Conservation (phyloP, 2,329 filamentous ascomycete genomes). For the Aureobasidium uvarum region DNA sequence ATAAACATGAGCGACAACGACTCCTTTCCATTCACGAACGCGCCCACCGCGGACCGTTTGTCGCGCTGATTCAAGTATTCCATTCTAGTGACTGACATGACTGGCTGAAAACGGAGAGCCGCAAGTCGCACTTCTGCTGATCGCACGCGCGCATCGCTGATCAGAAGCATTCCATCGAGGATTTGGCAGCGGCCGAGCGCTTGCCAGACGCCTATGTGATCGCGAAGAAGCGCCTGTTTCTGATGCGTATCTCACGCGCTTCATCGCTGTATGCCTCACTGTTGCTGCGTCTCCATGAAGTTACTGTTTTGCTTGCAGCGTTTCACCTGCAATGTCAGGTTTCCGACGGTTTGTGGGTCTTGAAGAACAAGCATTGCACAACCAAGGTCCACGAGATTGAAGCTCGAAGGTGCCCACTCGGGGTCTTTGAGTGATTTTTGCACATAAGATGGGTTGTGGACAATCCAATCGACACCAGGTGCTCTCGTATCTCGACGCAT, state of each 20-base stretch:
- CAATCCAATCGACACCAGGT: background rate
- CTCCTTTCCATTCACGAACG: background rate
- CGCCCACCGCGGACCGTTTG: background rate
- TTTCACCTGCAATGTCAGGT: slow-evolving; percentile 7
- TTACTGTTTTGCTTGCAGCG: background rate
- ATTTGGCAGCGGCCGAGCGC: slow-evolving; percentile 2
- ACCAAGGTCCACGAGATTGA: background rate
- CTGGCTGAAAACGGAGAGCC: slow-evolving; percentile 2
- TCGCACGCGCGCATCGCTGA: slow-evolving; percentile 18
- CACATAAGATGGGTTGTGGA: background rate
- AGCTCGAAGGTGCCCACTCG: background rate
- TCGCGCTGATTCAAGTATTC: slow-evolving; percentile 11
- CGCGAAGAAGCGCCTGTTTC: slow-evolving; percentile 5
- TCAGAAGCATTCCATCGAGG: slow-evolving; percentile 6
- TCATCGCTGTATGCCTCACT: background rate
- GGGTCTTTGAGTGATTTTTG: background rate
- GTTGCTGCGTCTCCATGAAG: background rate
- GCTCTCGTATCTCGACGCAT: slow-evolving; percentile 8
- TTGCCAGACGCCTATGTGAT: background rate
- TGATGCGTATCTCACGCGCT: background rate
- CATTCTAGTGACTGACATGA: slow-evolving; percentile 7
- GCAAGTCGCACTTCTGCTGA: slow-evolving; percentile 9
- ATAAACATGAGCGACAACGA: background rate
- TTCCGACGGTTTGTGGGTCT: slow-evolving; percentile 9
- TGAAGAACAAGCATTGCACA: background rate